Evolutionary conservation across 257 asterid genomes (phyloP), one percentile per base, ranked within the genome.

Genomic region (Plantago major): DNA sequence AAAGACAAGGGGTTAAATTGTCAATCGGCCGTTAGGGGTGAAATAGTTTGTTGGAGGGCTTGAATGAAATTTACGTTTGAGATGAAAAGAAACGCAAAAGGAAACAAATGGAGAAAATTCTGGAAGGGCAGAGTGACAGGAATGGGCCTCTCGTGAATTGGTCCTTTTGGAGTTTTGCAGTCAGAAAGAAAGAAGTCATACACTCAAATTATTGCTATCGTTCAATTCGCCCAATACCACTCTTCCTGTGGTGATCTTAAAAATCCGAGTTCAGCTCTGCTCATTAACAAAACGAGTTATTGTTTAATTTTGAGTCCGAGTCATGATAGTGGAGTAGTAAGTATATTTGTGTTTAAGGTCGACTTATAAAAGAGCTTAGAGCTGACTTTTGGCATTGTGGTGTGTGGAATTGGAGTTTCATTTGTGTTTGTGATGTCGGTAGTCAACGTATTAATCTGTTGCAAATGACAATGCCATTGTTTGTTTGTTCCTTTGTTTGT

Each of bases 161-260:
- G 72, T 70, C 12, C 19, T 51, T 69, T 50, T 59, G 78, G 76
- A 67, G 43, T 46, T 64, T 62, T 40, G 28, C 47, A 47, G 69
- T 72, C 74, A 74, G 72, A 53, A 58, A 4, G 11, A 30, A 19
- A 56, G 37, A 46, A 48, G 62, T 68, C 67, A 65, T 62, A 62
- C 64, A 11, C 50, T 60, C 74, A 74, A 74, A 77, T 79, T 54
- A 82, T 71, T 79, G 83, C 74, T 67, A 80, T 83, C 81, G 76
- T 69, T 71, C 65, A 67, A 72, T 62, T 56, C 78, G 79, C 70
- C 49, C 65, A 63, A 37, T 61, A 26, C 52, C 51, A 16, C 9
- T 3, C 10, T 40, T 40, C 8, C 0, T 7, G n/a, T 7, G 3
- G 3, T n/a, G 74, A 64, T 67, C 73, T 16, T 5, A 63, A 49